Conservation (phyloP, 75 land plant species). For the Adiantum capillusveneris region DNA sequence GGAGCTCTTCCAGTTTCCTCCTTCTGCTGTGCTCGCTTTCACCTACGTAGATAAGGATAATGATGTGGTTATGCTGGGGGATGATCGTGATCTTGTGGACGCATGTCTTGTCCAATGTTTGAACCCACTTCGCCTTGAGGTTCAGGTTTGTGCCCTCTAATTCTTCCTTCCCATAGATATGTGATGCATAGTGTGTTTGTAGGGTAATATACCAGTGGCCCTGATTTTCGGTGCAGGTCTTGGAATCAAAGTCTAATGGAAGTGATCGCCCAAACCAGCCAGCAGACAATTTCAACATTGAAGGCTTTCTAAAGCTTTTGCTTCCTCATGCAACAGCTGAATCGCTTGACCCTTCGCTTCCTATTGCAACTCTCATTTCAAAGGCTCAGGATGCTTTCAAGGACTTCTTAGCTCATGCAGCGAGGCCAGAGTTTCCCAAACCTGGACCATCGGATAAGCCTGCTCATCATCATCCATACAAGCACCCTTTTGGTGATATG, state of each 20-base stretch:
- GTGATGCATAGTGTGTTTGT: too few relatives aligned
- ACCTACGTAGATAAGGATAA: slow-evolving; percentile 71
- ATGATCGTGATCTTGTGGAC: slow-evolving; percentile 64
- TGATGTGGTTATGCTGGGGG: slow-evolving; percentile 55
- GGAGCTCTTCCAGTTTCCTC: slow-evolving; percentile 34
- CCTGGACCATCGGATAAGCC: not conserved
- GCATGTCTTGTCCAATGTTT: slow-evolving; percentile 44
- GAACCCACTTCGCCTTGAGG: slow-evolving; percentile 60
- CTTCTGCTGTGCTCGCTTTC: slow-evolving; percentile 35
- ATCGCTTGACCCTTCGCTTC: not conserved
- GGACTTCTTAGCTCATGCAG: not conserved
- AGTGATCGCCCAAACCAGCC: too few relatives aligned
- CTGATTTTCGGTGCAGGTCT: too few relatives aligned
- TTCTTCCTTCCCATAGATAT: too few relatives aligned
- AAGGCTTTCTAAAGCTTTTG: not conserved
- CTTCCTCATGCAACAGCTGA: not conserved
- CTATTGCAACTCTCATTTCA: not conserved
- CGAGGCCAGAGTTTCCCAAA: not conserved
- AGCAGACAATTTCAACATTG: not conserved
- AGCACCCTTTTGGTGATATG: not conserved
- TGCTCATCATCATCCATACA: not conserved
- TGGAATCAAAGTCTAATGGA: too few relatives aligned
- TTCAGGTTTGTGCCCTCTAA: slow-evolving; percentile 16
- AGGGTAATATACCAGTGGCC: too few relatives aligned
- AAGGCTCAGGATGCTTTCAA: slow-evolving; percentile 1